Evolutionary conservation across 805 yeast species (phyloP).

Genomic region (Zygosaccharomyces siamensis): DNA sequence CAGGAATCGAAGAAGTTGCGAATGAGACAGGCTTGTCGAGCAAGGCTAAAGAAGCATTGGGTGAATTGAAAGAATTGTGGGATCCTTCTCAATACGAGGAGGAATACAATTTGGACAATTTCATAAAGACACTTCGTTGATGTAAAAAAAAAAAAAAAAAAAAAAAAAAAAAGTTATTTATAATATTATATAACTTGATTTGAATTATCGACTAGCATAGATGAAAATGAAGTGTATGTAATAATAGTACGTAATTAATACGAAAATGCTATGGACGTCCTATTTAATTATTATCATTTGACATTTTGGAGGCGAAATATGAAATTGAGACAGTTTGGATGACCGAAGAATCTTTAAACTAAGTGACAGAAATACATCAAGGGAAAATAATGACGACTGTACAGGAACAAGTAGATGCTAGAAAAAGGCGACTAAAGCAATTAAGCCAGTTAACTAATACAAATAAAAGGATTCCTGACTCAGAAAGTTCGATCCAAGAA

Average conservation of each 20-base stretch:
- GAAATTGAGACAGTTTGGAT: background rate
- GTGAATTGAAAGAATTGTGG: constrained; percentile 91
- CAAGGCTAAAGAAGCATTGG: constrained; percentile 79
- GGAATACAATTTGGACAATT: constrained; percentile 89
- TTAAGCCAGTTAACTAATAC: background rate
- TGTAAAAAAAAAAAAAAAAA: background rate
- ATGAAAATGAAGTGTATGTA: background rate
- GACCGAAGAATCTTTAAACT: background rate
- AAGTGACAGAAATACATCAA: background rate
- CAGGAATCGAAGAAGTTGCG: constrained; percentile 37
- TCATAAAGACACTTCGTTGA: constrained; percentile 63
- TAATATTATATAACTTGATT: background rate
- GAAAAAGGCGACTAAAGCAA: constrained; percentile 9
- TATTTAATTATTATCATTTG: background rate
- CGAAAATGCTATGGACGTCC: background rate
- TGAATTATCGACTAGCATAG: background rate
- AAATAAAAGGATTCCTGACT: background rate
- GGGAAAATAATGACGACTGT: constrained; percentile 4
- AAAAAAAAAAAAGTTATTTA: background rate
- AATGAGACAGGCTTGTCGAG: constrained; percentile 75
- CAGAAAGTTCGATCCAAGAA: background rate
- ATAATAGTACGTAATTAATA: constrained; percentile 2
- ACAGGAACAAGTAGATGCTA: constrained; percentile 8
- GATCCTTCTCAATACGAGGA: constrained; percentile 94
- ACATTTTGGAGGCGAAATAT: background rate